A percentile compares a stretch with the other conserved stretches of the same genome.
These are phyloP conservation scores for Talaromyces nanjingensis DNA, from an alignment of 495 filamentous ascomycete genomes.

Conservation along the genomic window DNA sequence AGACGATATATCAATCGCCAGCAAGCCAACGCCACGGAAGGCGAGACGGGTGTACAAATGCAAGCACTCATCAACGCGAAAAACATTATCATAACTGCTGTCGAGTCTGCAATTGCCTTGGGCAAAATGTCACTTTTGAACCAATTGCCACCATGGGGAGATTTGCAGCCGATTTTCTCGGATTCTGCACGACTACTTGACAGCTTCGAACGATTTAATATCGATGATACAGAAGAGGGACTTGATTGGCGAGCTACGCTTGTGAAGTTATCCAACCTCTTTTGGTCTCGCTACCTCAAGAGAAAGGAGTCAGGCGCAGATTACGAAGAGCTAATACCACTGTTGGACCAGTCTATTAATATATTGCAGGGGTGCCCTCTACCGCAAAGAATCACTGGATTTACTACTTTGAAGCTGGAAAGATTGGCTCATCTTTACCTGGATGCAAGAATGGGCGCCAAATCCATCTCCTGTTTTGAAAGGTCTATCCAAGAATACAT, in stretches of 20 bases:
- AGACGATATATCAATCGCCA: conserved; percentile 39
- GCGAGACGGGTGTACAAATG: conserved; percentile 25
- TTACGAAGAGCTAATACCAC: conserved; percentile 28
- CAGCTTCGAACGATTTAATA: conserved; percentile 25
- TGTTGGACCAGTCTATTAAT: conserved; percentile 43
- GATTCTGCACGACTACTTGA: conserved; percentile 34
- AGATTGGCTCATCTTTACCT: conserved; percentile 41
- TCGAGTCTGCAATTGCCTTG: conserved; percentile 35
- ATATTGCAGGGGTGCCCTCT: conserved; percentile 31
- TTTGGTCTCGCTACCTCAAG: conserved; percentile 59
- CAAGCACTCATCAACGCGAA: conserved; percentile 23
- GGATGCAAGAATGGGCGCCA: conserved; percentile 25
- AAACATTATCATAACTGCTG: conserved; percentile 32
- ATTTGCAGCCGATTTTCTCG: conserved; percentile 27
- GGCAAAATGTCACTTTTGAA: conserved; percentile 36
- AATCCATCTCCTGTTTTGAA: conserved; percentile 34
- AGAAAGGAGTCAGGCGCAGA: conserved; percentile 34
- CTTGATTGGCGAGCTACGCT: neutral
- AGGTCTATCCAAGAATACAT: conserved; percentile 42
- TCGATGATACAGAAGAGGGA: conserved; percentile 9
- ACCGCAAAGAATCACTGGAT: conserved; percentile 37
- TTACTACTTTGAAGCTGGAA: conserved; percentile 48
- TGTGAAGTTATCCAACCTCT: conserved; percentile 66
- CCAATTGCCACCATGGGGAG: conserved; percentile 32
- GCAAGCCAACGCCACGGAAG: conserved; percentile 23